These are phyloP conservation scores for Pythium phragmitis DNA, from an alignment of 352 stramenopile species.

Conservation along the genomic window DNA sequence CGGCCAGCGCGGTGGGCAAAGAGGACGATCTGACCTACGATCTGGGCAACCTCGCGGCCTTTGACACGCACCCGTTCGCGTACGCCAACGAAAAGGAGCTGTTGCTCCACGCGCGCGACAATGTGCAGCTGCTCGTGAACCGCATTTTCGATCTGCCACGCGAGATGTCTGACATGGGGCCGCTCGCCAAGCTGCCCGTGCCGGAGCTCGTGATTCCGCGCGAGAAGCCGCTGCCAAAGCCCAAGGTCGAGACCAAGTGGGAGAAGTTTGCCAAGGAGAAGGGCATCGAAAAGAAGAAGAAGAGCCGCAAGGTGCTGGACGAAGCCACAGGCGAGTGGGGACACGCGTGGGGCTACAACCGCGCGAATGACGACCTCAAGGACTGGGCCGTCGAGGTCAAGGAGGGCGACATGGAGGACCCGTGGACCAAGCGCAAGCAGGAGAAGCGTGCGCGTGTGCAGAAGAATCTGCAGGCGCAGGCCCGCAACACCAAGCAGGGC, in stretches of 20 bases:
- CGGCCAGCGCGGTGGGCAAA: slow-evolving; percentile 69
- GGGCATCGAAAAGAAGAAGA: slow-evolving; percentile 97
- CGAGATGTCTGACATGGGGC: slow-evolving; percentile 92
- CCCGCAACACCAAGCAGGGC: slow-evolving; percentile 72
- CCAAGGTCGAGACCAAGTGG: slow-evolving; percentile 97
- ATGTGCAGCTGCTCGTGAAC: slow-evolving; percentile 93
- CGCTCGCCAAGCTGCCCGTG: slow-evolving; percentile 80
- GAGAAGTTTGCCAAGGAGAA: slow-evolving; percentile 98
- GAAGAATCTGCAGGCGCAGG: slow-evolving; percentile 91
- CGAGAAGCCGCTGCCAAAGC: slow-evolving; percentile 89
- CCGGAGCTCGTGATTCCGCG: slow-evolving; percentile 74
- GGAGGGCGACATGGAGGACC: slow-evolving; percentile 90
- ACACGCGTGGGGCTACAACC: slow-evolving; percentile 92
- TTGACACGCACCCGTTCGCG: slow-evolving; percentile 87
- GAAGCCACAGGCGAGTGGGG: slow-evolving; percentile 93
- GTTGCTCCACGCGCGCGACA: slow-evolving; percentile 87
- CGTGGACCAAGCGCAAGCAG: slow-evolving; percentile 92
- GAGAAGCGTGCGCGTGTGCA: slow-evolving; percentile 90
- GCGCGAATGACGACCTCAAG: slow-evolving; percentile 79
- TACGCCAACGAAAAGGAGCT: slow-evolving; percentile 89
- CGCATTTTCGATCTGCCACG: slow-evolving; percentile 91
- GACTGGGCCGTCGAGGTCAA: slow-evolving; percentile 96
- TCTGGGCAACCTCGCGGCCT: slow-evolving; percentile 86
- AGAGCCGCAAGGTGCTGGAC: slow-evolving; percentile 96
- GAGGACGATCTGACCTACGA: slow-evolving; percentile 89